A percentile compares a stretch with the other conserved stretches of the same genome.
Conservation (phyloP, 257 asterid species). For the Solanum corneliomulleri region DNA sequence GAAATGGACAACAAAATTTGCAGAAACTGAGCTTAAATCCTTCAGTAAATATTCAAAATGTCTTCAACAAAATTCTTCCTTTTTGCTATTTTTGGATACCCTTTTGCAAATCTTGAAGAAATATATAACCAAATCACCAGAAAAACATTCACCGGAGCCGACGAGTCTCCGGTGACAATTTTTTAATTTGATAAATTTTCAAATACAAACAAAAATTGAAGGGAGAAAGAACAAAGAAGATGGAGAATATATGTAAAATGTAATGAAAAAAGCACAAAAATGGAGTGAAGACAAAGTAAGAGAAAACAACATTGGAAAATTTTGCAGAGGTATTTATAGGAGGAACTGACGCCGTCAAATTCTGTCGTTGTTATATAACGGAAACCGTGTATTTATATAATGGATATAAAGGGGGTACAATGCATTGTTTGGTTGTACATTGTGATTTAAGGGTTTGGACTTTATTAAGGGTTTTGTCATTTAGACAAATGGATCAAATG, state of each 20-base stretch:
- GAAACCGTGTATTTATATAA: conserved; percentile 3
- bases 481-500: neutral
- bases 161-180: conserved; percentile 6
- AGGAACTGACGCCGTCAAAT: conserved; percentile 43
- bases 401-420: neutral
- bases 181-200: neutral
- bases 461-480: conserved; percentile 12
- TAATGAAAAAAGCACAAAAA: conserved; percentile 5
- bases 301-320: conserved; percentile 5
- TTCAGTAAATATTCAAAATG: neutral
- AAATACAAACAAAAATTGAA: neutral
- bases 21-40: neutral
- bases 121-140: neutral
- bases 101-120: neutral
- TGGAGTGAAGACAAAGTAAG: conserved; percentile 31
- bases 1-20: neutral
- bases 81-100: neutral
- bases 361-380: conserved; percentile 50
- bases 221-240: neutral
- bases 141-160: conserved; percentile 13
- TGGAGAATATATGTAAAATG: neutral
- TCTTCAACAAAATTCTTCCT: neutral
- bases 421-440: neutral
- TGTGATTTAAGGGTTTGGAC: neutral
- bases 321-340: conserved; percentile 38